These are phyloP conservation scores for Coniochaeta sp. DNA, from an alignment of 2,329 filamentous ascomycete genomes.

Conservation along the genomic window DNA sequence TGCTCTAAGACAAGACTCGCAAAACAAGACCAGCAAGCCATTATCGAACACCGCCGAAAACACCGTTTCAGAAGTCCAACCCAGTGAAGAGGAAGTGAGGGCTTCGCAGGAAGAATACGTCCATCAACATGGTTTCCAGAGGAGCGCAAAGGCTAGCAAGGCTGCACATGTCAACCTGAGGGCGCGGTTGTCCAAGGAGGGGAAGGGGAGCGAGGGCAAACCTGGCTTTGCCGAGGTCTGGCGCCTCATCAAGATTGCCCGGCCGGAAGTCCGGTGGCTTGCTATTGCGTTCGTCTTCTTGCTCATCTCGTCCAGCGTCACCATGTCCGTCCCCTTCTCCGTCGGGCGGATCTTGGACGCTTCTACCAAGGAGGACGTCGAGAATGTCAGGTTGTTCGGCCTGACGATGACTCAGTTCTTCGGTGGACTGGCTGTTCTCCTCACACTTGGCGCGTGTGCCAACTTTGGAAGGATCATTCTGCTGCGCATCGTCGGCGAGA, in stretches of 20 bases:
- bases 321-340: slow-evolving; percentile 93
- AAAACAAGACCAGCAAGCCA: not conserved
- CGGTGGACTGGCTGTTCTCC: slow-evolving; percentile 63
- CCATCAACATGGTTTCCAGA: slow-evolving; percentile 30
- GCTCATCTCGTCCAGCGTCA: slow-evolving; percentile 82
- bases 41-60: not conserved
- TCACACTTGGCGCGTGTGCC: slow-evolving; percentile 76
- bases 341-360: slow-evolving; percentile 94
- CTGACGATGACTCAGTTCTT: slow-evolving; percentile 86
- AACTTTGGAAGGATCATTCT: slow-evolving; percentile 95
- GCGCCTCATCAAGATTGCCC: slow-evolving; percentile 82
- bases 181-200: slow-evolving; percentile 80
- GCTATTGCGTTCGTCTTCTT: slow-evolving; percentile 75
- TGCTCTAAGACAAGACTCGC: not conserved
- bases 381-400: slow-evolving; percentile 70
- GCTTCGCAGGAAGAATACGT: slow-evolving; percentile 18
- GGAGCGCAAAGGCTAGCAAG: slow-evolving; percentile 76
- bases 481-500: slow-evolving; percentile 86
- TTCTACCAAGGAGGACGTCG: slow-evolving; percentile 64
- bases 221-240: slow-evolving; percentile 70
- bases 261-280: slow-evolving; percentile 74
- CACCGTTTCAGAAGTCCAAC: slow-evolving; percentile 9
- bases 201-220: slow-evolving; percentile 50
- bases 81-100: slow-evolving; percentile 23
- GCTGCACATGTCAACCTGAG: slow-evolving; percentile 85